Base-by-base conservation (phyloP, 2,329 filamentous ascomycete species). In the Aspergillus cejpii region DNA sequence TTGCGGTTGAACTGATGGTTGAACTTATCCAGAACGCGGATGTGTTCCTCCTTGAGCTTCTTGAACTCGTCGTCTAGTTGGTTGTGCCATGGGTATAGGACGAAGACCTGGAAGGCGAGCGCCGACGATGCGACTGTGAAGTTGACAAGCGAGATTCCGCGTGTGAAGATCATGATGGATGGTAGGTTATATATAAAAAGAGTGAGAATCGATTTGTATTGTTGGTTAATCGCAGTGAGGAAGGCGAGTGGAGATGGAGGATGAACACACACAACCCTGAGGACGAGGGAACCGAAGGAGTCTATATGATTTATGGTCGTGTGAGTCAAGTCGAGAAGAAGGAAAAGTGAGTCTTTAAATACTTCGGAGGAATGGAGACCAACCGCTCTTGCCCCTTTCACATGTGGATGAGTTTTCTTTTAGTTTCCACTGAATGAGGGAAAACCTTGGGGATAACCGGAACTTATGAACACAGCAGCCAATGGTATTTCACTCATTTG, bases 41-140 rank as follows among this genome's bases (percentile, higher is more conserved):
- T 47, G 45, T 84, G 78, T 52, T 83, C 80, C 45, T 71, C 72
- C 58, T 78, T 80, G 19, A 84, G 65, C 8, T 72, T 66, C 44
- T 78, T 70, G 56, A 85, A 84, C 48, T 78, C 76, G 15, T 76
- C 72, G 50, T 84, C 78, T 5, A 85, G 68, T 58, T 82, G 71
- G 56, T 83, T 75, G 63, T 85, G 81, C 81, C 81, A 85, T 1
- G 82, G 82, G 62, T 85, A 85, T 8, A 85, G 70, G 29, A 85
- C 82, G 54, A 79, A 81, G 39, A 84, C 79, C 64, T 85, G 81
- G 62, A 85, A 85, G 27, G 70, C 71, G 26, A 85, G 71, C 0
- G 82, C 82, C 3, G 80, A 83, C 23, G 74, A 75, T 42, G 80
- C 82, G 48, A 85, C 78, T 51, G 75, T 59, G 58, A 85, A 85